phyloP scores from a whole-genome alignment of 169 alveolate species.

The Plasmodium sp. region DNA sequence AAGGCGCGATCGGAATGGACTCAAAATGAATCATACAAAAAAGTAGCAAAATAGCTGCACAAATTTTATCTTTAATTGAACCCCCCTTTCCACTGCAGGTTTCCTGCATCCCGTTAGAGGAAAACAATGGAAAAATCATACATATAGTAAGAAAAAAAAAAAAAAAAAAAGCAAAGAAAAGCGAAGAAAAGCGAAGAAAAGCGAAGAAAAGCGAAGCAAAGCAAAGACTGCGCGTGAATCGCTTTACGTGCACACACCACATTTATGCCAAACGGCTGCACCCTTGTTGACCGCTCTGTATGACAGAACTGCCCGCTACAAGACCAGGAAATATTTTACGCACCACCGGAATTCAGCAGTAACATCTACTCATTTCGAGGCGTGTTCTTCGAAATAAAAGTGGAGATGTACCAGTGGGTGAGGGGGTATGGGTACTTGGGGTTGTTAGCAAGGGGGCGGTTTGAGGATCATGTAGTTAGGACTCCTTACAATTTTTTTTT shows the following conservation, averaged over 20 bases:
- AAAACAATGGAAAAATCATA: constrained; percentile 66
- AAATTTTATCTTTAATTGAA: neutral
- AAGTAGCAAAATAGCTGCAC: neutral
- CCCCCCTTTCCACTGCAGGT: constrained; percentile 24
- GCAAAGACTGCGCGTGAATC: neutral
- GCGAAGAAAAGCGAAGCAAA: neutral
- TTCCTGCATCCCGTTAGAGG: constrained; percentile 71
- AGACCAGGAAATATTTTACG: constrained; percentile 76
- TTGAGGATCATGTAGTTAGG: constrained; percentile 65
- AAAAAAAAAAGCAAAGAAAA: neutral
- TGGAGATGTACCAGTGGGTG: constrained; percentile 87
- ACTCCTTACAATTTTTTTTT: constrained; percentile 62
- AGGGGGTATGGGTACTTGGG: constrained; percentile 63
- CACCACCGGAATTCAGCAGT: constrained; percentile 84
- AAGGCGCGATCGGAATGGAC: neutral
- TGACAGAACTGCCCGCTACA: constrained; percentile 81
- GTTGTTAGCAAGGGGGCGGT: constrained; percentile 40
- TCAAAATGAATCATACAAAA: neutral
- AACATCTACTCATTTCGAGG: constrained; percentile 85
- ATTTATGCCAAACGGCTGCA: neutral
- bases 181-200: neutral
- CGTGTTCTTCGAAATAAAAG: constrained; percentile 82
- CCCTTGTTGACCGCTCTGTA: neutral
- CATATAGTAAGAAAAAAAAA: constrained; percentile 55
- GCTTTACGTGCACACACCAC: neutral